Percentiles rank a stretch among this genome's conserved stretches.
Evolutionary conservation across 257 asterid species (phyloP).

Genomic region (Gentiana macrophylla): DNA sequence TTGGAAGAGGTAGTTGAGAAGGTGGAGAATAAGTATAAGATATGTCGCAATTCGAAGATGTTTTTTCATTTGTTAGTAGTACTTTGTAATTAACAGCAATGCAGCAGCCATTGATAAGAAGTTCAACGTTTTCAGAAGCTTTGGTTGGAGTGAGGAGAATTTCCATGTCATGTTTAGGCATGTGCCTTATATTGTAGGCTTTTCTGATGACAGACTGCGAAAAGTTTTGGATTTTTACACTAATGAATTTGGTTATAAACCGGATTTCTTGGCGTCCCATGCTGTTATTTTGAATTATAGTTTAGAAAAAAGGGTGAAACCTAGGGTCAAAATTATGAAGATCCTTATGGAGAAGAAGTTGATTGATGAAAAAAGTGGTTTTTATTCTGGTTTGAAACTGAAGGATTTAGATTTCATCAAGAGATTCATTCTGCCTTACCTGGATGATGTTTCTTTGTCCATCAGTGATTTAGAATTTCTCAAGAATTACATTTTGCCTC

Average conservation of each 20-base stretch:
- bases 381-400: background rate
- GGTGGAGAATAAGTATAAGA: slow-evolving; percentile 6
- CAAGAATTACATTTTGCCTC: too few relatives aligned
- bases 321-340: slow-evolving; percentile 10
- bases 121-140: slow-evolving; percentile 4
- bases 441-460: too few relatives aligned
- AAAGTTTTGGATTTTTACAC: background rate
- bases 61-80: background rate
- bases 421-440: slow-evolving; percentile 12
- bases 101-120: background rate
- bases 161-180: background rate
- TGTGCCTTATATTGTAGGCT: background rate
- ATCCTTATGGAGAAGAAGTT: slow-evolving; percentile 13
- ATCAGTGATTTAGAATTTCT: too few relatives aligned
- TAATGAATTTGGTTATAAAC: slow-evolving; percentile 4
- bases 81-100: background rate
- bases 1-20: slow-evolving; percentile 1
- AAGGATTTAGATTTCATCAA: slow-evolving; percentile 8
- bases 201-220: background rate
- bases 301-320: slow-evolving; percentile 20
- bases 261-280: slow-evolving; percentile 1
- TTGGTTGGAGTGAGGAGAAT: background rate
- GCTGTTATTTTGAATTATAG: slow-evolving; percentile 2
- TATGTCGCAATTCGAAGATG: slow-evolving; percentile 8
- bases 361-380: background rate